Percentiles rank a stretch among this genome's conserved stretches.
Conservation (phyloP, 768 basidiomycete genomes). For the Panellus pusillus region DNA sequence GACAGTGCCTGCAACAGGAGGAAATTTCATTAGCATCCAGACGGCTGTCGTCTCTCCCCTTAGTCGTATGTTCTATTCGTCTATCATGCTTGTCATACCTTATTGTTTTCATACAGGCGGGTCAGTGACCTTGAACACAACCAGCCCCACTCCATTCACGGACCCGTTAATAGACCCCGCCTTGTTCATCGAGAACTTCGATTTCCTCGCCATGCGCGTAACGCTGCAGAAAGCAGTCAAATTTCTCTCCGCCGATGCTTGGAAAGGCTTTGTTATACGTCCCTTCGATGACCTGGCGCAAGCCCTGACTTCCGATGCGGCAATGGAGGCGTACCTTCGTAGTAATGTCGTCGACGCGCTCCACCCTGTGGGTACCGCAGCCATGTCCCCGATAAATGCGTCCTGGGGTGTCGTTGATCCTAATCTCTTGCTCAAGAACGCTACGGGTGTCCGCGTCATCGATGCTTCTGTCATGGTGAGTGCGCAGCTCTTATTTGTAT, state of each 20-base stretch:
- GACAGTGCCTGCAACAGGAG: conserved; percentile 3
- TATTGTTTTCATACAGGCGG: conserved; percentile 21
- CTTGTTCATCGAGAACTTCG: conserved; percentile 22
- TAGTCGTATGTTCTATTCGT: conserved; percentile 3
- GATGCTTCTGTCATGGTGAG: conserved; percentile 40
- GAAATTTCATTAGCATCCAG: conserved; percentile 9
- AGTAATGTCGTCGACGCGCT: conserved; percentile 15
- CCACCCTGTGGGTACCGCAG: conserved; percentile 32
- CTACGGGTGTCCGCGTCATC: conserved; percentile 34
- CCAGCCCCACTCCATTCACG: conserved; percentile 22
- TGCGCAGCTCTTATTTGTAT: too few species aligned
- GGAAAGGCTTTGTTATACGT: conserved; percentile 28
- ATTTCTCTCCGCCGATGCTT: conserved; percentile 29
- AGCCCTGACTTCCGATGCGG: conserved; percentile 26
- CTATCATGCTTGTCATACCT: too few species aligned
- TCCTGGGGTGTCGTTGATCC: conserved; percentile 35
- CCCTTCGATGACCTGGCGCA: conserved; percentile 22
- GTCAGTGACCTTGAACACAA: conserved; percentile 27
- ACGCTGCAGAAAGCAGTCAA: conserved; percentile 22
- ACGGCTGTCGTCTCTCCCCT: conserved; percentile 8
- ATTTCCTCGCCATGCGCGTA: conserved; percentile 30
- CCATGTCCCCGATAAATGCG: conserved; percentile 30
- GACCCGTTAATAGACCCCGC: conserved; percentile 29
- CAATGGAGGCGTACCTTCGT: conserved; percentile 27
- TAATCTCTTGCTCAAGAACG: conserved; percentile 34